Conservation (phyloP, 768 basidiomycete genomes). For the Rickenella mellea region DNA sequence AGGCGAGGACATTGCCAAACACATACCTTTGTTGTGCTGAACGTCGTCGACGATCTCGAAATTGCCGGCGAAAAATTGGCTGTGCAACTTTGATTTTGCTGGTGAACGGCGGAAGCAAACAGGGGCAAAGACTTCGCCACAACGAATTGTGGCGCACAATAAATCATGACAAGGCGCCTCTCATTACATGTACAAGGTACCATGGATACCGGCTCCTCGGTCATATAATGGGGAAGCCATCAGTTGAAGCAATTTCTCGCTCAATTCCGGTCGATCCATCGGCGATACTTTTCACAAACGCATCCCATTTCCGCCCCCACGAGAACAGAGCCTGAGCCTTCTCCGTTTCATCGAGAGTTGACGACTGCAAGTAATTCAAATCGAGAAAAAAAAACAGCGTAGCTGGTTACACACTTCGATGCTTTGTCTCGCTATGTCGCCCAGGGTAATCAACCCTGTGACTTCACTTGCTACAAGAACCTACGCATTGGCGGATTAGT, state of each 20-base stretch:
- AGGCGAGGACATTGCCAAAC: constrained; percentile 27
- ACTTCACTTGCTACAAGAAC: constrained; percentile 63
- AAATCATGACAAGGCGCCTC: not conserved
- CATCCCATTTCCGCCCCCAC: constrained; percentile 16
- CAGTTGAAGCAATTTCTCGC: not conserved
- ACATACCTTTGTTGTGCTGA: not conserved
- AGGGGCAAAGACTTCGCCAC: not conserved
- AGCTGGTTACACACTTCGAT: not conserved
- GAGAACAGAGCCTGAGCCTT: constrained; percentile 9
- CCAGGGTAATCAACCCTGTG: constrained; percentile 52
- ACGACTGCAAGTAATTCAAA: constrained; percentile 7
- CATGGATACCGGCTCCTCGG: too few species aligned
- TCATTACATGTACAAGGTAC: too few species aligned
- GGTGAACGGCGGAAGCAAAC: not conserved
- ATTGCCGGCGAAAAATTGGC: too few species aligned
- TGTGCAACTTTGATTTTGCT: too few species aligned
- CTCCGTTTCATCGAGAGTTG: constrained; percentile 8
- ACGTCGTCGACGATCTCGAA: too few species aligned
- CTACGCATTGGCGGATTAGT: constrained; percentile 16
- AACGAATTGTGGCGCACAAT: not conserved
- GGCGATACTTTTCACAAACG: constrained; percentile 11
- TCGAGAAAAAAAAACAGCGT: not conserved
- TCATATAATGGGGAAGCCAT: not conserved
- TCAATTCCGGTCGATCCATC: not conserved
- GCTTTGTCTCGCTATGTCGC: not conserved